Evolutionary conservation across 257 asterid species (phyloP), one percentile per base, ranked within the genome.

Genomic region (Solanum lignicaule): DNA sequence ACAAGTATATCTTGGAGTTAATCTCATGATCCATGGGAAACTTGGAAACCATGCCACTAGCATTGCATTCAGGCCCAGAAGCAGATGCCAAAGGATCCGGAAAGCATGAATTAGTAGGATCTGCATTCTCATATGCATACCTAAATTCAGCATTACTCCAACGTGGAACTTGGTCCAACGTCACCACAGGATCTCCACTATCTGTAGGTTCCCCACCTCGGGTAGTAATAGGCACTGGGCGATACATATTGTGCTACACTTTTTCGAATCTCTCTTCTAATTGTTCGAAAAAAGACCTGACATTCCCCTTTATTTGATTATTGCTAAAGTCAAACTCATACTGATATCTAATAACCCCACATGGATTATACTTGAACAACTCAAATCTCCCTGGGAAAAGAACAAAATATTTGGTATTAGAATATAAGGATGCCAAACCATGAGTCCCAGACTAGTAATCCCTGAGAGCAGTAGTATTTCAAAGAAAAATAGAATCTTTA

Each of bases 191-290:
- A 90, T 93, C 97, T 86, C 91, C 96, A 90, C 92, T 93, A 87
- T 93, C 98, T n/a, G 96, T 93, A 5, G 97, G 94, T 91, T 90
- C 79, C 62, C 98, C 98, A 62, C 98, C 99, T 55, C 93, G 93
- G 85, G 91, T 92, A 87, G 94, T 69, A 86, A 93, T 92, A 13
- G 93, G 93, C n/a, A 91, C 95, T 68, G 95, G 78, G 86, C 90
- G 91, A 87, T 90, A 89, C 96, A 95, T 95, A 87, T 46, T 90
- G 86, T 25, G 79, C 88, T 85, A 79, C 91, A 87, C 84, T 86
- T 87, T 87, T 83, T 83, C 82, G 82, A 93, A 89, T 65, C 90
- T 90, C 86, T 86, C 87, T 32, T 74, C 88, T 87, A 86, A 35
- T 86, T 86, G 81, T 79, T 82, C 36, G 23, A 29, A 39, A 21